Evolutionary conservation across 2,329 filamentous ascomycete genomes (phyloP).

Genomic region (Penicillium sclerotiorum): DNA sequence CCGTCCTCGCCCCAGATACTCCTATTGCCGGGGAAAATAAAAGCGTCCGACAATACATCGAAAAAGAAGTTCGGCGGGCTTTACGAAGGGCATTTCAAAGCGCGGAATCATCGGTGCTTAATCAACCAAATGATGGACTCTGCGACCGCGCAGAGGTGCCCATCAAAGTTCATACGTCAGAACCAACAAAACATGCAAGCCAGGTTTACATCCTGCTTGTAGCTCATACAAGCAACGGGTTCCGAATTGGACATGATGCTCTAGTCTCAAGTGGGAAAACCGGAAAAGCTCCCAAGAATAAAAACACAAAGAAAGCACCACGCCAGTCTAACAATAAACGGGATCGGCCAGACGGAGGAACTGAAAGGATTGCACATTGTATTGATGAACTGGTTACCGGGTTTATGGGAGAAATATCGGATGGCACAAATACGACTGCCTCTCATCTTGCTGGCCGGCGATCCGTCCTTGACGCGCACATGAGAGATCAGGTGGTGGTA

Average conservation of each 20-base stretch:
- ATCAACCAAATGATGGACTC: not conserved
- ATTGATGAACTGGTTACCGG: conserved; percentile 48
- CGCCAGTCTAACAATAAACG: conserved; percentile 1
- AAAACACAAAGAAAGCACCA: conserved; percentile 7
- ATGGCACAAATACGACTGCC: too few species aligned
- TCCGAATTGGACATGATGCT: conserved; percentile 55
- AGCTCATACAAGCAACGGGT: conserved; percentile 52
- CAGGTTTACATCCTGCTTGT: conserved; percentile 59
- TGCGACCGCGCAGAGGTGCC: conserved; percentile 14
- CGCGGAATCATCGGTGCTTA: conserved; percentile 20
- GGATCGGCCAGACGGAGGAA: not conserved
- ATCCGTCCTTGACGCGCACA: conserved; percentile 57
- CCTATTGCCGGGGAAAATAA: not conserved
- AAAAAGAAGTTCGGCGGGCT: conserved; percentile 18
- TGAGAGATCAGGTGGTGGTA: conserved; percentile 62
- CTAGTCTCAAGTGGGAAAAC: conserved; percentile 42
- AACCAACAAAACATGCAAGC: conserved; percentile 48
- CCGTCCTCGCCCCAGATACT: conserved; percentile 41
- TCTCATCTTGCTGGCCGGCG: too few species aligned
- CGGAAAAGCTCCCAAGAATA: conserved; percentile 1
- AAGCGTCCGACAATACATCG: conserved; percentile 29
- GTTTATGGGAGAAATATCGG: conserved; percentile 50
- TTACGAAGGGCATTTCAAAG: conserved; percentile 22
- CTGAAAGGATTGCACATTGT: conserved; percentile 5
- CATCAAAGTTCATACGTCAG: conserved; percentile 38